A percentile compares a stretch with the other conserved stretches of the same genome.
Conservation (phyloP, 2,329 filamentous ascomycete species). For the Fusarium incarnatum region DNA sequence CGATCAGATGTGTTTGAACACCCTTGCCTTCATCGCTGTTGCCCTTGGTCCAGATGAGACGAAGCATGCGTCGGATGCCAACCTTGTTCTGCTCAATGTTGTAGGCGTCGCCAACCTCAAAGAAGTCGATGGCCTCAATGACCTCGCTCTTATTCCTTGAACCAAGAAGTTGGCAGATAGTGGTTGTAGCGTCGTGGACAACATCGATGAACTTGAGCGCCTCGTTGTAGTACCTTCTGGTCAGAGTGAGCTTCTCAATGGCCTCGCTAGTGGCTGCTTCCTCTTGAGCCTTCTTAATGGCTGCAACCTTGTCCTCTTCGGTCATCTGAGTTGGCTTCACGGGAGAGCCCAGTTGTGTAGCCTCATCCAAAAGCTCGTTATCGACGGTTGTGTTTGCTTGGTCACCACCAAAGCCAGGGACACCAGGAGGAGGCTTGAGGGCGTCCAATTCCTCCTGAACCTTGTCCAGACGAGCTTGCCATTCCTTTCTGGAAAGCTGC, state of each 20-base stretch:
- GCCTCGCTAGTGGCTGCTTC: slow-evolving; percentile 90
- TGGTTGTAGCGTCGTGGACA: slow-evolving; percentile 82
- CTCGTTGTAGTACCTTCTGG: slow-evolving; percentile 91
- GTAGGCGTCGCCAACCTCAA: slow-evolving; percentile 94
- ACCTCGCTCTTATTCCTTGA: slow-evolving; percentile 98
- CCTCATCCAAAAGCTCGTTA: slow-evolving; percentile 84
- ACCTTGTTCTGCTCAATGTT: slow-evolving; percentile 93
- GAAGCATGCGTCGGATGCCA: slow-evolving; percentile 94
- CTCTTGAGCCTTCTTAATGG: slow-evolving; percentile 82
- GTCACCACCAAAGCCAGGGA: slow-evolving; percentile 69
- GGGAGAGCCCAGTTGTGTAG: slow-evolving; percentile 80
- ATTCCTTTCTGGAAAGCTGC: slow-evolving; percentile 85
- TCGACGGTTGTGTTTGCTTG: slow-evolving; percentile 78
- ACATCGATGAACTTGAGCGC: slow-evolving; percentile 94
- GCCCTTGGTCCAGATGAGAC: slow-evolving; percentile 98
- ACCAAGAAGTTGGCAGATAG: slow-evolving; percentile 87
- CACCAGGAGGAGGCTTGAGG: slow-evolving; percentile 82
- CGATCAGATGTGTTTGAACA: slow-evolving; percentile 94
- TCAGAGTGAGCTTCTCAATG: slow-evolving; percentile 87
- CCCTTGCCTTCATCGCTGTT: slow-evolving; percentile 99
- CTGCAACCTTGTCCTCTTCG: slow-evolving; percentile 80
- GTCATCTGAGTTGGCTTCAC: slow-evolving; percentile 76
- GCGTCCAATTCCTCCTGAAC: slow-evolving; percentile 86
- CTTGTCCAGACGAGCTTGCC: slow-evolving; percentile 82
- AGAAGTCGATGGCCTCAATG: slow-evolving; percentile 99